Evolutionary conservation across 139 green algal species (phyloP).

Genomic region (Penium margaritaceum): DNA sequence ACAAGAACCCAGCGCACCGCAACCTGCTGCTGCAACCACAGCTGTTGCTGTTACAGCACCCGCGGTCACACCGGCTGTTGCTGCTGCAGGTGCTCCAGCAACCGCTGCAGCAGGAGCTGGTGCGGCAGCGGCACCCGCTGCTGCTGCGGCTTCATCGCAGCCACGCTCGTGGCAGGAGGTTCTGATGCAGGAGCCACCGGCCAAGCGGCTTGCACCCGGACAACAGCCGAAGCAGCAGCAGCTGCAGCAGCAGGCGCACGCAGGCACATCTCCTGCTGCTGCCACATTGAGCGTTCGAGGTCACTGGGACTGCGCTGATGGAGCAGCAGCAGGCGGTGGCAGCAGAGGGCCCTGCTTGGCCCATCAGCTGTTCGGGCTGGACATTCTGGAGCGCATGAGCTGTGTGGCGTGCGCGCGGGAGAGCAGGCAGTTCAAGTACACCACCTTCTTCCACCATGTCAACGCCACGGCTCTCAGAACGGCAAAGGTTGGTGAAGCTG

Average conservation of each 20-base stretch:
- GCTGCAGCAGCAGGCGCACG: neutral
- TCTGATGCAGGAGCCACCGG: too few relatives aligned
- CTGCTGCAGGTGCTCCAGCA: neutral
- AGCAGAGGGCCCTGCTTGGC: neutral
- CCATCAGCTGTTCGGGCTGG: conserved; percentile 35
- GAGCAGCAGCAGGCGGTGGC: neutral
- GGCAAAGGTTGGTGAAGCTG: conserved; percentile 12
- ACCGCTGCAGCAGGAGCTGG: neutral
- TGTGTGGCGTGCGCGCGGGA: conserved; percentile 19
- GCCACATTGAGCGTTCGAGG: too few relatives aligned
- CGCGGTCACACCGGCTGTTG: neutral
- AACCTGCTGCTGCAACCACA: neutral
- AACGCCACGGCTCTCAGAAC: conserved; percentile 13
- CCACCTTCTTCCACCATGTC: conserved; percentile 37
- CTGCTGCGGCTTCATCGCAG: too few relatives aligned
- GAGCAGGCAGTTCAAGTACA: conserved; percentile 29
- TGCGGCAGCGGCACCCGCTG: neutral
- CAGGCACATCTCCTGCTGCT: neutral
- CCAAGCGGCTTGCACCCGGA: too few relatives aligned
- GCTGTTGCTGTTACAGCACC: neutral
- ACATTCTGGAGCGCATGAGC: conserved; percentile 28
- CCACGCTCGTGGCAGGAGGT: too few relatives aligned
- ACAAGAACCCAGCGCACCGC: too few relatives aligned
- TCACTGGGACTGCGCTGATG: neutral
- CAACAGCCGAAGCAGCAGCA: neutral